Percentiles rank a stretch among this genome's conserved stretches.
These are phyloP conservation scores for Pseudogymnoascus destructans DNA, from an alignment of 2,329 filamentous ascomycete species.

Conservation along the genomic window DNA sequence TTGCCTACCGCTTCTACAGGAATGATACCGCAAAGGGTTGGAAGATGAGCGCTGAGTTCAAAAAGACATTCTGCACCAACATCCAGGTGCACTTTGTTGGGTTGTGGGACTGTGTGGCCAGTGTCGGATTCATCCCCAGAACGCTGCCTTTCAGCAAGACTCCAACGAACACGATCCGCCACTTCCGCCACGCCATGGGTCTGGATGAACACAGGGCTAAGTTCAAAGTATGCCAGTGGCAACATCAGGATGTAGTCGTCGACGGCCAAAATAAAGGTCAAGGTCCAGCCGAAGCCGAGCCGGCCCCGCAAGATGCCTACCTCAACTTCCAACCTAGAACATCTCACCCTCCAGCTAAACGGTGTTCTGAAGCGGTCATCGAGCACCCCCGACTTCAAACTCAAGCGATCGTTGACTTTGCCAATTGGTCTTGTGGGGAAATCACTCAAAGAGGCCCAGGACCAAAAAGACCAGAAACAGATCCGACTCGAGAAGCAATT, in stretches of 20 bases:
- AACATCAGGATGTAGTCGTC: slow-evolving; percentile 22
- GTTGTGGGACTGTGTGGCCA: slow-evolving; percentile 31
- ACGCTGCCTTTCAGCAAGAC: slow-evolving; percentile 29
- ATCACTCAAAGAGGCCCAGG: not conserved
- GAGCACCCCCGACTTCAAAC: slow-evolving; percentile 5
- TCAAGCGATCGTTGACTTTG: not conserved
- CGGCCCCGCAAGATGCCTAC: slow-evolving; percentile 7
- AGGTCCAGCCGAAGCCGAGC: not conserved
- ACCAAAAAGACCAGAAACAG: slow-evolving; percentile 14
- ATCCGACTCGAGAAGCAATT: slow-evolving; percentile 16
- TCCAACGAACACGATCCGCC: slow-evolving; percentile 26
- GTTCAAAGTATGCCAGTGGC: slow-evolving; percentile 31
- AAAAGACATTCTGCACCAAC: slow-evolving; percentile 32
- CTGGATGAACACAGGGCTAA: slow-evolving; percentile 32
- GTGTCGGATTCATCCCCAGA: slow-evolving; percentile 30
- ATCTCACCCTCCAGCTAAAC: not conserved
- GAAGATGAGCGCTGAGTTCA: slow-evolving; percentile 32
- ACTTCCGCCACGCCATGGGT: slow-evolving; percentile 33
- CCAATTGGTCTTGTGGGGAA: not conserved
- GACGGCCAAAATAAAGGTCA: slow-evolving; percentile 5
- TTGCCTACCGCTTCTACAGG: slow-evolving; percentile 34
- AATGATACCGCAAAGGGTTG: slow-evolving; percentile 29
- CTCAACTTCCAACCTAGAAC: slow-evolving; percentile 11
- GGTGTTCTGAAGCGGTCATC: not conserved
- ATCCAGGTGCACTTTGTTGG: slow-evolving; percentile 33